Conservation (phyloP, 2,329 filamentous ascomycete genomes). For the Diaporthe citri region DNA sequence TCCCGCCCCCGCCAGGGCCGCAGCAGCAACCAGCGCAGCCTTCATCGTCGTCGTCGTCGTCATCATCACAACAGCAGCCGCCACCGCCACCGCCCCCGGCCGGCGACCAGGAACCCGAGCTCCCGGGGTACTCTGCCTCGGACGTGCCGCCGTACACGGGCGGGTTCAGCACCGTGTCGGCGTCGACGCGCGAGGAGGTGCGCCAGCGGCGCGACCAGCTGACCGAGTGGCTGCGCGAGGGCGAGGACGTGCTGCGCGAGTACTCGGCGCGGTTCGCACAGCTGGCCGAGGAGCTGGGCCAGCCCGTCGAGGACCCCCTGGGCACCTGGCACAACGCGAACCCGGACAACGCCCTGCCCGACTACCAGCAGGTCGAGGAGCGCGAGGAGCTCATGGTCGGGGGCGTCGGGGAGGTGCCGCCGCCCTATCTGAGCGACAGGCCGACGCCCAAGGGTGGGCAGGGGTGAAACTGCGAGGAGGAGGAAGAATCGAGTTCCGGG, state of each 20-base stretch:
- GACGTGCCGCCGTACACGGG: constrained; percentile 47
- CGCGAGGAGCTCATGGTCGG: constrained; percentile 49
- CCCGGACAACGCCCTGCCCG: constrained; percentile 48
- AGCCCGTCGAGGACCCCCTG: constrained; percentile 47
- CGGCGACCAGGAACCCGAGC: constrained; percentile 40
- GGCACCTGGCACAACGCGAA: constrained; percentile 49
- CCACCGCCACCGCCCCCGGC: constrained; percentile 5
- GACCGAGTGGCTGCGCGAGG: constrained; percentile 47
- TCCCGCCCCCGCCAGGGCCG: constrained; percentile 5
- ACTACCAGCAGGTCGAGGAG: constrained; percentile 46
- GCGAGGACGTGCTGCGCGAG: constrained; percentile 49
- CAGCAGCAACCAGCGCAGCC: not conserved
- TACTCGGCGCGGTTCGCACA: constrained; percentile 49
- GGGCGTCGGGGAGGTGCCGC: constrained; percentile 48
- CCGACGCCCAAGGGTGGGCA: constrained; percentile 20
- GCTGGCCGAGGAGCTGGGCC: constrained; percentile 45
- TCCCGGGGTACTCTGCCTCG: constrained; percentile 46
- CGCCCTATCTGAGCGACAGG: constrained; percentile 46
- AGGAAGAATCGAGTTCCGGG: not conserved
- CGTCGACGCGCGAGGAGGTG: constrained; percentile 46
- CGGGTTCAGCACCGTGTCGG: constrained; percentile 44
- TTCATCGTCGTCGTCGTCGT: not conserved
- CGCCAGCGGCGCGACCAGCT: constrained; percentile 46
- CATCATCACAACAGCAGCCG: not conserved
- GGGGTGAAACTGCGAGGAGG: not conserved